Evolutionary conservation across 129 eudicot species (phyloP), one percentile per base, ranked within the genome.

Genomic region (sunflower (Helianthus annuus)): DNA sequence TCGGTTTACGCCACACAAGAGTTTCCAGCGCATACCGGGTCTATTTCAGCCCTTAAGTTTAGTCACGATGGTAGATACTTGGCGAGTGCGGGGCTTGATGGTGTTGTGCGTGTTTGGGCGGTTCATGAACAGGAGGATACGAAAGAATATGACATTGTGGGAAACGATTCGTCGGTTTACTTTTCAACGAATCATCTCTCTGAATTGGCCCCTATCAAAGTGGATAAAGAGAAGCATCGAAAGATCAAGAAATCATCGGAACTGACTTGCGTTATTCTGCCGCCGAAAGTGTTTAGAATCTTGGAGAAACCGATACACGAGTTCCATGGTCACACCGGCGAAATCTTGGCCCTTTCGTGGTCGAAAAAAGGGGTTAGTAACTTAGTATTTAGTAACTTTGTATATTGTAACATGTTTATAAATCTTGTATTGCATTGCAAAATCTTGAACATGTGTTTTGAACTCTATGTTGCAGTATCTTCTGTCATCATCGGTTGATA

Each of bases 1-100:
- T 84, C 92, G 2, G 81, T 93, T 49, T 88, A 78, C 39, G 66
- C 82, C 2, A 85, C 85, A 6, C 98, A 93, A 68, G 92, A 90
- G 48, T 79, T 93, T 70, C 70, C 74, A 6, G 98, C 97, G 4
- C 98, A 93, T 52, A 54, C 84, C 22, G 98, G 98, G 38, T 80
- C 96, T 2, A 87, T 93, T 66, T 81, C 84, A 48, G 68, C 89
- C 0, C 86, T 93, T 82, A 90, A 85, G 62, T 93, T 93, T 69
- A 93, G 98, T 64, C 89, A 60, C 40, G 96, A 93, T 79, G 98
- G 98, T 6, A 81, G 78, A 64, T 87, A 85, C 49, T 66, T 93
- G 27, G 98, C 98, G 0, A 90, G 92, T 69, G 97, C 89, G 9
- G 98, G 96, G 2, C 90, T 81, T 56, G 98, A 93, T 80, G 79